Evolutionary conservation across 2,329 filamentous ascomycete species (phyloP), one percentile per base, ranked within the genome.

Genomic region (Sclerotinia minor): DNA sequence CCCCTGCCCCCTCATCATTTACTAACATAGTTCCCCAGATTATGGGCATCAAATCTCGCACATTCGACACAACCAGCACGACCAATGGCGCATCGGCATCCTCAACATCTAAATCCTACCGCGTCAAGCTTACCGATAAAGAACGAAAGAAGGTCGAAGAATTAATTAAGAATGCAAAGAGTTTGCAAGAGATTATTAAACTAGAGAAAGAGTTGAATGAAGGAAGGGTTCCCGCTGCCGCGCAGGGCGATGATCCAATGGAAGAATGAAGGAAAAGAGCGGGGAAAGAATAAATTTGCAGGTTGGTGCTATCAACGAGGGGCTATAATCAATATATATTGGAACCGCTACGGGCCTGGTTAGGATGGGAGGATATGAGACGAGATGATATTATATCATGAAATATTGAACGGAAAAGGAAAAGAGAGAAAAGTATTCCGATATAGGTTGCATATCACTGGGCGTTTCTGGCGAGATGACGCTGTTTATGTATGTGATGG

Each of bases 151-250:
- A 87, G 71, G 86, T 98, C 70, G 89, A 96, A 80, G 89, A 92
- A 76, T 84, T 94, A 81, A 96, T 99, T 79, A 88, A 88, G 79
- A 92, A 92, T 76, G 94, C 95, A 7, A 93, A 90, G 78, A 96
- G 90, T 76, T 79, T 99, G 76, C 90, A 93, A 73, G 95, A 98
- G 81, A 96, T 99, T 77, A 89, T 92, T 68, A 85, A 87, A 73
- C 79, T 99, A 77, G 95, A 99, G 82, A 96, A 94, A 82, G 92
- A 95, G 79, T 81, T 98, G 72, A 91, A 92, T 71, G 94, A 98
- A 79, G 95, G 95, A 1, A 84, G 91, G 76, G 84, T 98, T 78
- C 94, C 94, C 2, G 83, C 85, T 45, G 91, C 88, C 38, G 85
- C 88, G 44, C 82, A 85, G 47, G 76, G 80, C 47, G 82, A 81